Evolutionary conservation across 2,329 filamentous ascomycete genomes (phyloP), one percentile per base, ranked within the genome.

Genomic region (Aaosphaeria arxii): DNA sequence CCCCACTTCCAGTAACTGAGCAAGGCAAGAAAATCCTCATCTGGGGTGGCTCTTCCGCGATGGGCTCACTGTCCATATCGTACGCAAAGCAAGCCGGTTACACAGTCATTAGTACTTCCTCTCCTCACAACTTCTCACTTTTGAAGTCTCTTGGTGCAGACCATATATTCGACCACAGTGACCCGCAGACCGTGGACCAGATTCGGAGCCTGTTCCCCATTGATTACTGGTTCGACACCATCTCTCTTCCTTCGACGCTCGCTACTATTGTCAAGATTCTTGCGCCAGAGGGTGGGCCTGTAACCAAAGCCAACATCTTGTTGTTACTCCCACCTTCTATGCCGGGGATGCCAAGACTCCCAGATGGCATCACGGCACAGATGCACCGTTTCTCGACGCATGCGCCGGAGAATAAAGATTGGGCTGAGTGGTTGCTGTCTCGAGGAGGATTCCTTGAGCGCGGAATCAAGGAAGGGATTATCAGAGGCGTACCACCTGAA

Each of bases 11-110:
- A 1, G 49, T 48, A 1, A 48, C 38, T n/a, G 53, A 59, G 5
- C 43, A 58, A 24, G 56, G 53, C 2, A 64, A 60, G 54, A 70
- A 61, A 30, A 55, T 78, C 4, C 58, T 78, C 5, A 61, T 77
- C 11, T 77, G 71, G 71, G 74, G 71, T 30, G 73, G 73, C 30
- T 75, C 72, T 35, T 75, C 73, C 68, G 62, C 58, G 62, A 56
- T 54, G 53, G 56, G 69, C 58, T 44, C 73, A 9, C 48, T 61
- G 4, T 57, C 56, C 24, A 63, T 62, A 24, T 56, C 55, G 4
- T 60, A 62, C n/a, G 53, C 59, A 5, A 63, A 62, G 35, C 52
- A 48, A 49, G 56, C 57, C 5, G 52, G 61, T 3, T 59, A 59
- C 40, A 62, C 52, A 4, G 56, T 60, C 9, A 57, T 62, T 6